Evolutionary conservation across 345 rosid genomes (phyloP).

Genomic region (Corymbia maculata): DNA sequence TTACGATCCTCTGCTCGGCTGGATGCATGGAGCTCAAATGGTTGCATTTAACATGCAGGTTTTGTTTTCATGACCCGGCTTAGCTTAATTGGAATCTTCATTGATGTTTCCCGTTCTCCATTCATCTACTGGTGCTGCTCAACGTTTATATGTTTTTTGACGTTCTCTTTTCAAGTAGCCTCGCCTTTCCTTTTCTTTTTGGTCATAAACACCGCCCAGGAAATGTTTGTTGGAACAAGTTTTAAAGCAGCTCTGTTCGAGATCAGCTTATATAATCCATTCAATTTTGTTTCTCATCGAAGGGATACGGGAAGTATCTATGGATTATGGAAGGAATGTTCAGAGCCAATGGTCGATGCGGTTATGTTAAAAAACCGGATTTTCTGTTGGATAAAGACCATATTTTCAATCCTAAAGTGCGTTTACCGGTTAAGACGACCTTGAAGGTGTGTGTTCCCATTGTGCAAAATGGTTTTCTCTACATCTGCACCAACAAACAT

Average conservation of each 20-base stretch:
- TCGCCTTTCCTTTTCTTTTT: not conserved
- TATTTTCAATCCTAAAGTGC: conserved; percentile 34
- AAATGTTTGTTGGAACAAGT: not conserved
- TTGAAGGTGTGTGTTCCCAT: conserved; percentile 16
- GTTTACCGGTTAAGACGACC: conserved; percentile 13
- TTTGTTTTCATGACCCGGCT: not conserved
- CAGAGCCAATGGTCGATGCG: conserved; percentile 74
- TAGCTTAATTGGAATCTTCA: not conserved
- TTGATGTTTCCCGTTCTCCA: not conserved
- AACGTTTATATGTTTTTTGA: not conserved
- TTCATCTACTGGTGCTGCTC: not conserved
- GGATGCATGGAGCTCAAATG: conserved; percentile 99
- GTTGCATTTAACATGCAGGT: conserved; percentile 99
- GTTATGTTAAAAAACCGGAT: conserved; percentile 70
- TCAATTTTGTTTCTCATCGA: not conserved
- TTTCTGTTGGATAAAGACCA: conserved; percentile 28
- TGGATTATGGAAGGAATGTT: conserved; percentile 91
- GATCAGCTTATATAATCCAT: not conserved
- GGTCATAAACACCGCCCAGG: not conserved
- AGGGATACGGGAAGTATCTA: conserved; percentile 62
- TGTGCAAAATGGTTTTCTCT: conserved; percentile 4
- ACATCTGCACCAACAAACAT: not conserved
- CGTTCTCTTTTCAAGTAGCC: not conserved
- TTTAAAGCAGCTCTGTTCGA: not conserved
- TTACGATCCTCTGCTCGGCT: conserved; percentile 70